Base-by-base conservation (phyloP, 2,329 filamentous ascomycete species). In the Pestalotiopsis sp. region DNA sequence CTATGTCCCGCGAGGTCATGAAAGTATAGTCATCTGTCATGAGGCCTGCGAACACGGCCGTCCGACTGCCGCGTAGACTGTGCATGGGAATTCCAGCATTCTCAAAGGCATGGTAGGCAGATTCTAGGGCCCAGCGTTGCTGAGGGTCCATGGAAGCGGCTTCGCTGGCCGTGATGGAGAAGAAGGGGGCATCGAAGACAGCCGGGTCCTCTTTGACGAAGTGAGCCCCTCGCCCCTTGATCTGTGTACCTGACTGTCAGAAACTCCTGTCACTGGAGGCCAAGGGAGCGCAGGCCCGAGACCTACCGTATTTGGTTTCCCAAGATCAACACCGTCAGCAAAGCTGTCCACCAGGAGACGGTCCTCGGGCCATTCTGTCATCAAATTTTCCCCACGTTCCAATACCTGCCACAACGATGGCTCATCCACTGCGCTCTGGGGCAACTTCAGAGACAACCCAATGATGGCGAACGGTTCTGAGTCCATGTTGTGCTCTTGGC, bases 111-210 rank as follows among this genome's bases (percentile, higher is more conserved):
- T 36, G 31, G 20, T 64, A 64, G 5, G 61, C 13, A 6, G 36
- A 12, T 31, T 64, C 61, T 6, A 64, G 36, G 5, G 38, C n/a
- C 6, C 12, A 23, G 9, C 61, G 27, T 20, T 64, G 61, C 23
- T 20, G 11, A 12, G 61, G 61, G 23, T 41, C 36, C 61, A 64
- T 64, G 12, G 31, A 17, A 13, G 17, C 23, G 12, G 61, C 61
- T 27, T 64, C 61, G 2, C 20, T 64, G 12, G 31, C 6, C 11
- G 61, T 39, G 14, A 64, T 64, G 17, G 31, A 39, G 36, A 64
- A 64, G 23, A 64, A 64, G 12, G 31, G 61, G 36, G 61, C 61
- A 64, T 64, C 61, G 20, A 64, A 64, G 5, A 27, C 36, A n/a
- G 13, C 27, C 23, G 38, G 27, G 36, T 64, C 61, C 12, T 64